These are phyloP conservation scores for Aspergillus terreus DNA, from an alignment of 2,329 filamentous ascomycete genomes.

Conservation along the genomic window DNA sequence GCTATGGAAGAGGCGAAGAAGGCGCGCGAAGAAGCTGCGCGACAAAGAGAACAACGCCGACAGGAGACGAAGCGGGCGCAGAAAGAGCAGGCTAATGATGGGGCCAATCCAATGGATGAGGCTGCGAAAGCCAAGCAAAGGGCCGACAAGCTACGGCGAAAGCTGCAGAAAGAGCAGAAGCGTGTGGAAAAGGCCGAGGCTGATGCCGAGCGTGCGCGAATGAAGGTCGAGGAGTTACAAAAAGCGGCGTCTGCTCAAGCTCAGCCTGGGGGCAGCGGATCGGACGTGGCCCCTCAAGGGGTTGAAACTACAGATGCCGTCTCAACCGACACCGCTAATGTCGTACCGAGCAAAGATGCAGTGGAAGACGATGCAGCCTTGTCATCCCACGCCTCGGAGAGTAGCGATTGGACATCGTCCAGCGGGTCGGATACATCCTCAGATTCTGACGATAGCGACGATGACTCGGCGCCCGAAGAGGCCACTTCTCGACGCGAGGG, in stretches of 20 bases:
- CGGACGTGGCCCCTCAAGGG: background rate
- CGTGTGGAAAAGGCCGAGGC: constrained; percentile 44
- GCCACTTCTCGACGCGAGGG: constrained; percentile 37
- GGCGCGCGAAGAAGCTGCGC: constrained; percentile 31
- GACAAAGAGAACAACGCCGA: constrained; percentile 40
- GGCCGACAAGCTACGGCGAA: constrained; percentile 40
- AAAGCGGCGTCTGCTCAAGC: constrained; percentile 8
- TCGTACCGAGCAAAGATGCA: constrained; percentile 1
- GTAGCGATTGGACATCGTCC: constrained; percentile 39
- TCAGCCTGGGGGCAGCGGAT: background rate
- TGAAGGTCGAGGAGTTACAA: constrained; percentile 31
- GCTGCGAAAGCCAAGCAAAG: constrained; percentile 36
- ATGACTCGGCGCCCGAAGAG: constrained; percentile 40
- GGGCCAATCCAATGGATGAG: constrained; percentile 27
- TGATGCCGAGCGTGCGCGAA: constrained; percentile 36
- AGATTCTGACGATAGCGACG: constrained; percentile 23
- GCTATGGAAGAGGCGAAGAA: constrained; percentile 61
- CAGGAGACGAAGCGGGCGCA: constrained; percentile 30
- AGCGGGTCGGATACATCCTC: constrained; percentile 29
- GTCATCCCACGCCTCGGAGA: constrained; percentile 18
- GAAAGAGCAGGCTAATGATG: constrained; percentile 30
- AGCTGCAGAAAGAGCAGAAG: constrained; percentile 64
- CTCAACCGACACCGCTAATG: background rate
- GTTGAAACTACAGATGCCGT: background rate
- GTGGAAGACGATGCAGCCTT: constrained; percentile 6